Evolutionary conservation across 2,329 filamentous ascomycete species (phyloP).

Genomic region (Monilinia fructicola): DNA sequence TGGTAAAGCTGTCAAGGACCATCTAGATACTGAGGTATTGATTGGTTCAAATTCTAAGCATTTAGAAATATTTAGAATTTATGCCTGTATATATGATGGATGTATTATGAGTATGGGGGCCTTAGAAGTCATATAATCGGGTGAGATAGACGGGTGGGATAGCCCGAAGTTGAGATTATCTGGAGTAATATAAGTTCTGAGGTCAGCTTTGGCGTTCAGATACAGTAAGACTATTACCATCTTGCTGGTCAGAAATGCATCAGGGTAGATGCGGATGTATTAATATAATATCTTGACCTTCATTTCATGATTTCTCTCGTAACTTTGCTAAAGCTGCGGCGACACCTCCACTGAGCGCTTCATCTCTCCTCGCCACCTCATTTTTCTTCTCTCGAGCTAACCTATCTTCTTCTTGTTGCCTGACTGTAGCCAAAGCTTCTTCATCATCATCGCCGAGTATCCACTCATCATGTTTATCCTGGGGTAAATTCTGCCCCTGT

Average conservation of each 20-base stretch:
- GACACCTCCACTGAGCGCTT: slow-evolving; percentile 56
- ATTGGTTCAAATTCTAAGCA: background rate
- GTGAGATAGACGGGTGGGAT: background rate
- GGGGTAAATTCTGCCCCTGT: background rate
- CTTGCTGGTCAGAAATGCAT: background rate
- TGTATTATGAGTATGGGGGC: background rate
- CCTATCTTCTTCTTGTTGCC: slow-evolving; percentile 47
- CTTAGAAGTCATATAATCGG: background rate
- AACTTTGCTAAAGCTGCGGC: slow-evolving; percentile 61
- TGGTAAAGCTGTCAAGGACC: background rate
- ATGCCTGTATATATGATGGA: background rate
- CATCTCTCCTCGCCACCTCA: slow-evolving; percentile 40
- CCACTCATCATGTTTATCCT: slow-evolving; percentile 43
- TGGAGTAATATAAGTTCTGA: background rate
- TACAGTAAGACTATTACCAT: background rate
- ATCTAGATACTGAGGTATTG: background rate
- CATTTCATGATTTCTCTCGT: slow-evolving; percentile 23
- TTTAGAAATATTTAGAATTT: background rate
- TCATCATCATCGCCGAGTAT: slow-evolving; percentile 46
- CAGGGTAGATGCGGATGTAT: background rate
- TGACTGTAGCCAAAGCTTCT: slow-evolving; percentile 51
- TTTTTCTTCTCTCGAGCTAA: slow-evolving; percentile 35
- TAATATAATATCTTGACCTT: background rate
- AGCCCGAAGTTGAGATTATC: background rate
- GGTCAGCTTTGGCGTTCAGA: background rate